Base-by-base conservation (phyloP, 495 filamentous ascomycete genomes). In the Friedmanniomyces endolithicus region DNA sequence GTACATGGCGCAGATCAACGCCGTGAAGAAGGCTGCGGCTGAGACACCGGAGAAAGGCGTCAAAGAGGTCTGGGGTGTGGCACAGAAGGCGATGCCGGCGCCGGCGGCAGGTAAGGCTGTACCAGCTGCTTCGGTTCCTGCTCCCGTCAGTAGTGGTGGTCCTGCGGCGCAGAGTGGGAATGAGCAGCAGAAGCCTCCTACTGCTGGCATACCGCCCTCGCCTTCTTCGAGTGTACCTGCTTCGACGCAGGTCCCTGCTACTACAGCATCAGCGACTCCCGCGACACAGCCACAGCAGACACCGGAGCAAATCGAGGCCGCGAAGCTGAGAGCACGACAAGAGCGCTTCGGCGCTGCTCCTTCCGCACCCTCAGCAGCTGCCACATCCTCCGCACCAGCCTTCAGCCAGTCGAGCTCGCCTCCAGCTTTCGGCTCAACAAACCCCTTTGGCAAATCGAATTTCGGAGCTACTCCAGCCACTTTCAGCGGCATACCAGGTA, bases 11-110 rank as follows among this genome's bases (percentile, higher is more conserved):
- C 94, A 90, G 71, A 59, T 94, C 22, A 79, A 84, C 11, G 77
- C 88, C 14, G 85, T 96, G 11, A 75, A 87, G 55, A 84, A 78
- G 47, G 88, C 87, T 16, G 88, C 85, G 0, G 75, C 74, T 23
- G 85, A 94, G n/a, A 94, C 87, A 0, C 90, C 90, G 1, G 73
- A 89, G 64, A 79, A 77, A 53, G 79, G 87, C 14, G 88, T 96
- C 7, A 74, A 69, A 11, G 88, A 94, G 65, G 89, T 95, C 0
- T 96, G 87, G 87, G 80, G 83, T 37, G 69, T 84, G 29, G 87
- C 82, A 0, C 87, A 90, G 69, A 71, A 72, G 23, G 79, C 80
- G n/a, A 87, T 81, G 62, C 76, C 74, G 17, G 66, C 74, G 34
- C 68, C 70, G 40, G 59, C 53, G 31, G 29, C 37, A 43, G 46